These are phyloP conservation scores for Alternaria gaisen DNA, from an alignment of 2,329 filamentous ascomycete genomes.

Conservation along the genomic window DNA sequence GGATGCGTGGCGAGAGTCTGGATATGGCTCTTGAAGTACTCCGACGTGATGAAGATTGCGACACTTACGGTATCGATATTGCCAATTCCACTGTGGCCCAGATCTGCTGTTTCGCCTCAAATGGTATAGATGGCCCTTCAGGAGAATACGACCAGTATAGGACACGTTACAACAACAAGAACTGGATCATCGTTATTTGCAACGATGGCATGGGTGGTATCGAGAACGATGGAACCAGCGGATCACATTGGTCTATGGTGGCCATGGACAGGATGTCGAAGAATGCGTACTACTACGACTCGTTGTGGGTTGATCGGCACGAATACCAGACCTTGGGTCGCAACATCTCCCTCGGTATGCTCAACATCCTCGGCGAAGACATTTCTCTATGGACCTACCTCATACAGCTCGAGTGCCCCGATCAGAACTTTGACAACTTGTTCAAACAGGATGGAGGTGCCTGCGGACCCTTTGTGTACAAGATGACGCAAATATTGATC, in stretches of 20 bases:
- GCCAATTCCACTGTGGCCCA: constrained; percentile 25
- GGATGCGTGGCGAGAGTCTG: constrained; percentile 32
- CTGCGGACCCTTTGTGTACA: constrained; percentile 33
- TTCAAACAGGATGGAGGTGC: constrained; percentile 22
- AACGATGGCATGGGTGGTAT: constrained; percentile 30
- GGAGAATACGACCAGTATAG: constrained; percentile 18
- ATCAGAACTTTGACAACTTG: constrained; percentile 26
- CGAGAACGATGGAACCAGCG: constrained; percentile 10
- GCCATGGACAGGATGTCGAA: constrained; percentile 20
- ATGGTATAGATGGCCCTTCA: constrained; percentile 4
- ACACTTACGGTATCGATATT: constrained; percentile 26
- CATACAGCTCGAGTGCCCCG: constrained; percentile 13
- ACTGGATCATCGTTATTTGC: constrained; percentile 38
- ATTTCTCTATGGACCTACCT: neutral
- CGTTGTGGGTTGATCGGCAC: neutral
- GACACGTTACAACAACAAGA: constrained; percentile 20
- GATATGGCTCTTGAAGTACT: constrained; percentile 33
- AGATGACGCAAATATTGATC: constrained; percentile 20
- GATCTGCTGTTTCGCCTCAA: constrained; percentile 15
- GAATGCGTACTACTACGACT: constrained; percentile 30
- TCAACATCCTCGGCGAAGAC: constrained; percentile 23
- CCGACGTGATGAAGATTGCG: constrained; percentile 9
- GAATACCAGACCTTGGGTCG: neutral
- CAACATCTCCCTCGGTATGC: constrained; percentile 13
- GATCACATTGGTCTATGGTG: constrained; percentile 37